Evolutionary conservation across 2,329 filamentous ascomycete species (phyloP).

Genomic region (Rasamsonia emersonii): DNA sequence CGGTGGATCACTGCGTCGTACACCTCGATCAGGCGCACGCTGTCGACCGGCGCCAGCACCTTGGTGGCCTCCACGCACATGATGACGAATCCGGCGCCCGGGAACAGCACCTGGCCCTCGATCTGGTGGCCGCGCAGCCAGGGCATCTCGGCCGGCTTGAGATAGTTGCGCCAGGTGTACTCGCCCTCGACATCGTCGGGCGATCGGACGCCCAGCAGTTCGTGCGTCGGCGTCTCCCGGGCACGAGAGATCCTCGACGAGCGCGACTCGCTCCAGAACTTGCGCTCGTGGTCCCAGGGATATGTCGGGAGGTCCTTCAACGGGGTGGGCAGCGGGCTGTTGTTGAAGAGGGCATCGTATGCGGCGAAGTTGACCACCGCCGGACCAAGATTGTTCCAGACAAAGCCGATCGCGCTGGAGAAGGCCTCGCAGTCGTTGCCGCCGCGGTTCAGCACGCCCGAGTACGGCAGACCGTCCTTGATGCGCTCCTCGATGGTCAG

Average conservation of each 20-base stretch:
- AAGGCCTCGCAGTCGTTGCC: constrained; percentile 9
- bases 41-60: constrained; percentile 1
- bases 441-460: constrained; percentile 8
- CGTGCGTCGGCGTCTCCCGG: not conserved
- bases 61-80: constrained; percentile 19
- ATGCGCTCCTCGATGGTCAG: constrained; percentile 9
- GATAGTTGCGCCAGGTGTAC: constrained; percentile 22
- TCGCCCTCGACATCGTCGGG: constrained; percentile 14
- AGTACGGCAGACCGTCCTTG: constrained; percentile 8
- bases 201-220: constrained; percentile 8
- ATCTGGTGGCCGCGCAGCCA: constrained; percentile 28
- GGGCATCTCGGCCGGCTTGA: constrained; percentile 20
- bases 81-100: constrained; percentile 20
- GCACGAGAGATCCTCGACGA: constrained; percentile 1
- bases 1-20: constrained; percentile 16
- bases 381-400: constrained; percentile 13
- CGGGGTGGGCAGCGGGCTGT: not conserved
- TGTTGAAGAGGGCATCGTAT: not conserved
- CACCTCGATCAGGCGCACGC: constrained; percentile 15
- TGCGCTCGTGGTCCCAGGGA: constrained; percentile 12
- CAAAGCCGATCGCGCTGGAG: constrained; percentile 9
- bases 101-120: constrained; percentile 23
- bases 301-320: constrained; percentile 12
- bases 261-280: constrained; percentile 14
- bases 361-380: constrained; percentile 8